Percentiles rank a stretch among this genome's conserved stretches.
phyloP scores from a whole-genome alignment of 2,329 filamentous ascomycete species.

The Ascochyta fabae region DNA sequence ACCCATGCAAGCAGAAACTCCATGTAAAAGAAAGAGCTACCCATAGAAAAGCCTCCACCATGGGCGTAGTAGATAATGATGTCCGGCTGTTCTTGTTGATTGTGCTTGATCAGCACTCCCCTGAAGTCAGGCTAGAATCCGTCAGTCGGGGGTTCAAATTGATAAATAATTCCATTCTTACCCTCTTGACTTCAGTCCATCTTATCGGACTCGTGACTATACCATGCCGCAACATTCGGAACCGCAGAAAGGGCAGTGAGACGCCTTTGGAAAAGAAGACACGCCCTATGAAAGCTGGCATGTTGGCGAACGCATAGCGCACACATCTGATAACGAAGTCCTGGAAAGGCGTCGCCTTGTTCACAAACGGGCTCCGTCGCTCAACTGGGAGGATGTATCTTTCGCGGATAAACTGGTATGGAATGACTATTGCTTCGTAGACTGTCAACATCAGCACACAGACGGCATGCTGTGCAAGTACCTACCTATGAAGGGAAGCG shows the following conservation, averaged over 20 bases:
- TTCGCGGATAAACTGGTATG: conserved; percentile 64
- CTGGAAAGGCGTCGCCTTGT: conserved; percentile 74
- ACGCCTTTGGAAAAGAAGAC: conserved; percentile 81
- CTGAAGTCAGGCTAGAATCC: conserved; percentile 55
- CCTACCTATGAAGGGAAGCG: conserved; percentile 74
- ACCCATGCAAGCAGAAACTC: conserved; percentile 81
- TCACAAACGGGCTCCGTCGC: conserved; percentile 67
- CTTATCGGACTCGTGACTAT: conserved; percentile 66
- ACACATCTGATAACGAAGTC: conserved; percentile 79
- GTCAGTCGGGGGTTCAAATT: not conserved
- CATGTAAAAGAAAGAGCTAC: conserved; percentile 79
- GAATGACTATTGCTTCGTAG: conserved; percentile 63
- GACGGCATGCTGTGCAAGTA: not conserved
- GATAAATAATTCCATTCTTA: conserved; percentile 37
- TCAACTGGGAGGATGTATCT: conserved; percentile 58
- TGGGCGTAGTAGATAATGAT: conserved; percentile 84
- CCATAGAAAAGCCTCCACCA: conserved; percentile 84
- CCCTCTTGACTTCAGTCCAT: conserved; percentile 66
- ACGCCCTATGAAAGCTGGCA: conserved; percentile 71
- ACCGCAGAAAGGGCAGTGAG: conserved; percentile 74
- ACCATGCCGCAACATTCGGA: conserved; percentile 77
- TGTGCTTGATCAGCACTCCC: conserved; percentile 73
- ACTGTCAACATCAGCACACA: conserved; percentile 39
- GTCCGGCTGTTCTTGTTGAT: conserved; percentile 69
- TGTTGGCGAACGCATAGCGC: conserved; percentile 75